These are phyloP conservation scores for Fraxinus albicans DNA, from an alignment of 305 asterid genomes.

Conservation along the genomic window DNA sequence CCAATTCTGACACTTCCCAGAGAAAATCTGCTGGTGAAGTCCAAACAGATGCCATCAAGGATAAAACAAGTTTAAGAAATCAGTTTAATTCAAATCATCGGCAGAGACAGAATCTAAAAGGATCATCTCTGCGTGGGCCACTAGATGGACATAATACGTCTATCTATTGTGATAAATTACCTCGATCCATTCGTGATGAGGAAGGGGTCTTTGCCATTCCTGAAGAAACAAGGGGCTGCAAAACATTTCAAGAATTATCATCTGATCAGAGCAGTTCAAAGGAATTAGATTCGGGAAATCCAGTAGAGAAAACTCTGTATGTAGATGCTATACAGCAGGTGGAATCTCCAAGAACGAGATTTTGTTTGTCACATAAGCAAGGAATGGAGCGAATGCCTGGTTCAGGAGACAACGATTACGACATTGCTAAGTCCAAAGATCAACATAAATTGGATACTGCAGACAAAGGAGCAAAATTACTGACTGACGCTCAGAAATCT, in stretches of 20 bases:
- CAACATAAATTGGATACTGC: conserved; percentile 11
- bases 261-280: conserved; percentile 29
- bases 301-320: conserved; percentile 43
- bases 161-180: conserved; percentile 11
- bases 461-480: conserved; percentile 3
- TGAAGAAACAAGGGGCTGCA: conserved; percentile 27
- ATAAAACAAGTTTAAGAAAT: conserved; percentile 23
- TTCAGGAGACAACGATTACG: background rate
- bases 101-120: conserved; percentile 14
- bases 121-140: conserved; percentile 9
- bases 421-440: background rate
- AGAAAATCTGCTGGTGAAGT: conserved; percentile 38
- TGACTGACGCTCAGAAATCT: conserved; percentile 14
- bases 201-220: conserved; percentile 21
- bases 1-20: conserved; percentile 39
- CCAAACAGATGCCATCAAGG: conserved; percentile 27
- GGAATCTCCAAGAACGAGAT: background rate
- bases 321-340: conserved; percentile 29
- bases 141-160: conserved; percentile 20
- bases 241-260: conserved; percentile 47
- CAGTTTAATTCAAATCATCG: conserved; percentile 5
- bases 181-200: conserved; percentile 24
- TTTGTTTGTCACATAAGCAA: conserved; percentile 4
- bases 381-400: conserved; percentile 5
- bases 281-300: conserved; percentile 31